Evolutionary conservation across 2,329 filamentous ascomycete genomes (phyloP).

Genomic region (Verticillium klebahnii): DNA sequence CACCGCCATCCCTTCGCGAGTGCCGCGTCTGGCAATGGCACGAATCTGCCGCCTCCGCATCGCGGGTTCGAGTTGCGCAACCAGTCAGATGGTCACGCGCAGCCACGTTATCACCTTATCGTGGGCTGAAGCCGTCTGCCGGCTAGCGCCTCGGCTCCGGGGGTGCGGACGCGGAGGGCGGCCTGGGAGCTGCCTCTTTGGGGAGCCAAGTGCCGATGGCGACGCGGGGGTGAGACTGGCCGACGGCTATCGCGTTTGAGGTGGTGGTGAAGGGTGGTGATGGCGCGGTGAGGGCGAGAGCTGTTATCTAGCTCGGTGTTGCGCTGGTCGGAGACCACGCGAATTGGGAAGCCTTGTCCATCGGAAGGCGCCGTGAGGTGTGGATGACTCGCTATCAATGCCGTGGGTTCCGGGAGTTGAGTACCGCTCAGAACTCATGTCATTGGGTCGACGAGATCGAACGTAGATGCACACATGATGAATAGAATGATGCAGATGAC

Average conservation of each 20-base stretch:
- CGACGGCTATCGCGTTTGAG: neutral
- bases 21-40: neutral
- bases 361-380: neutral
- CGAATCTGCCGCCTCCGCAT: neutral
- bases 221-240: neutral
- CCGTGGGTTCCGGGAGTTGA: neutral
- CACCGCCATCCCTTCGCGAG: neutral
- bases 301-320: neutral
- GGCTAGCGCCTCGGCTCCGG: neutral
- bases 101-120: neutral
- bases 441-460: too few species aligned
- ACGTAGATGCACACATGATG: too few species aligned
- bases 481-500: too few species aligned
- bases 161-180: neutral
- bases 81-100: neutral
- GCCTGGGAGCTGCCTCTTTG: neutral
- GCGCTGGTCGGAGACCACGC: neutral
- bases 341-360: neutral
- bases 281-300: neutral
- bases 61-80: neutral
- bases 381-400: neutral
- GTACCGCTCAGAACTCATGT: neutral
- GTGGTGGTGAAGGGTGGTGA: neutral
- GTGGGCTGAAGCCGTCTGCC: neutral
- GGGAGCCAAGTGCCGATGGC: neutral